Conservation (phyloP, 2,329 filamentous ascomycete species). For the Albophoma yamanashiensis region DNA sequence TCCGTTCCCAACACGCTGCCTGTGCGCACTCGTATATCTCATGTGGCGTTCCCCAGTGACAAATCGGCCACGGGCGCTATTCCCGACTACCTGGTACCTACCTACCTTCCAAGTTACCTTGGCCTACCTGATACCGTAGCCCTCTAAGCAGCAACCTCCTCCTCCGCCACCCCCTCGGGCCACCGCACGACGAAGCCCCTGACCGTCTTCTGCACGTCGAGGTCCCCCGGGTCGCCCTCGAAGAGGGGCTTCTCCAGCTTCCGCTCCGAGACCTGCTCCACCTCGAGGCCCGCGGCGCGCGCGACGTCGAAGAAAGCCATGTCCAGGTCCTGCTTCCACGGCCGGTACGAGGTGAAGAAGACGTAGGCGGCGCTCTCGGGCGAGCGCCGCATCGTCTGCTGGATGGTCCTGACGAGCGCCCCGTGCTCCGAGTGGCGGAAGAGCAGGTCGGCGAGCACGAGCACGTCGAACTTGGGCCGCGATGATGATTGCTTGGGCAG, state of each 20-base stretch:
- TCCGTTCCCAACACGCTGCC: neutral
- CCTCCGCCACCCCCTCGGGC: constrained; percentile 33
- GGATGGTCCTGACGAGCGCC: constrained; percentile 64
- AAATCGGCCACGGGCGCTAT: neutral
- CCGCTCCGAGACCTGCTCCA: constrained; percentile 72
- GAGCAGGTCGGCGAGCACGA: constrained; percentile 80
- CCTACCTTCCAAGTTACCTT: too few relatives aligned
- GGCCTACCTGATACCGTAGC: too few relatives aligned
- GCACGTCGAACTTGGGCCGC: constrained; percentile 54
- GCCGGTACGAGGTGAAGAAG: constrained; percentile 90
- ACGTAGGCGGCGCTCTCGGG: constrained; percentile 59
- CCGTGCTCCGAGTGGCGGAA: constrained; percentile 85
- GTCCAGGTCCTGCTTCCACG: constrained; percentile 80
- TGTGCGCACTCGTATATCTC: neutral
- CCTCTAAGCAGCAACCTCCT: constrained; percentile 9
- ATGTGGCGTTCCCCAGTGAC: neutral
- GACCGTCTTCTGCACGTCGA: constrained; percentile 70
- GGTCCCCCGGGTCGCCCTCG: constrained; percentile 76
- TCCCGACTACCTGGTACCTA: too few relatives aligned
- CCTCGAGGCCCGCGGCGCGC: constrained; percentile 57
- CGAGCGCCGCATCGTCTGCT: constrained; percentile 49
- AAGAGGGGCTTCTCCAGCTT: constrained; percentile 83
- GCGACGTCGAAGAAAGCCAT: constrained; percentile 77
- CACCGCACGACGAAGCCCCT: constrained; percentile 67
- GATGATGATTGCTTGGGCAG: too few relatives aligned